These are phyloP conservation scores for Aspergillus sojae DNA, from an alignment of 2,329 filamentous ascomycete species.

Conservation along the genomic window DNA sequence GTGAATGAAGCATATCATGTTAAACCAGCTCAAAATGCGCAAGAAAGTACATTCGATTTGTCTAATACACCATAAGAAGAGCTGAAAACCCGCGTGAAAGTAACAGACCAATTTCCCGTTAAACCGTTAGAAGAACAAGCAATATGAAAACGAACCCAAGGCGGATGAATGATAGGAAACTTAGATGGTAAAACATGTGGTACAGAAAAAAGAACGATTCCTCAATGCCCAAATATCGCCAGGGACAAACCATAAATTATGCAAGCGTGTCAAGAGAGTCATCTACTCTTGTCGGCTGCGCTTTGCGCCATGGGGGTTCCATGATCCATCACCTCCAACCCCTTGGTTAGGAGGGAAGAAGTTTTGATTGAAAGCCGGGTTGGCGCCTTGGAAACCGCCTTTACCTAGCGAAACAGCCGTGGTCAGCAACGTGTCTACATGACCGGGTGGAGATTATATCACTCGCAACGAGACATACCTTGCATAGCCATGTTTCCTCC, in stretches of 20 bases:
- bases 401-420: slow-evolving; percentile 34
- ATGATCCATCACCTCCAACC: slow-evolving; percentile 61
- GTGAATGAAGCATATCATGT: neutral
- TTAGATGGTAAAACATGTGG: slow-evolving; percentile 17
- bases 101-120: slow-evolving; percentile 22
- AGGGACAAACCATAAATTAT: slow-evolving; percentile 11
- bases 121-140: slow-evolving; percentile 16
- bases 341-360: slow-evolving; percentile 65
- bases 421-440: slow-evolving; percentile 20
- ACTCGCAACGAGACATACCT: slow-evolving; percentile 40
- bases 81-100: slow-evolving; percentile 16
- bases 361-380: slow-evolving; percentile 70
- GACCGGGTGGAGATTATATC: neutral
- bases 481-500: slow-evolving; percentile 52
- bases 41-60: slow-evolving; percentile 22
- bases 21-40: neutral
- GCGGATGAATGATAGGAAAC: slow-evolving; percentile 10
- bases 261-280: slow-evolving; percentile 6
- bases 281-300: slow-evolving; percentile 70
- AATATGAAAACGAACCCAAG: slow-evolving; percentile 9
- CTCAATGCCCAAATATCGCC: slow-evolving; percentile 8
- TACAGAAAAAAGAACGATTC: slow-evolving; percentile 13
- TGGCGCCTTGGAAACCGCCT: slow-evolving; percentile 68
- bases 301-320: slow-evolving; percentile 82
- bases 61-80: slow-evolving; percentile 32